Evolutionary conservation across 2,329 filamentous ascomycete species (phyloP), one percentile per base, ranked within the genome.

Genomic region (Ascochyta lentis): DNA sequence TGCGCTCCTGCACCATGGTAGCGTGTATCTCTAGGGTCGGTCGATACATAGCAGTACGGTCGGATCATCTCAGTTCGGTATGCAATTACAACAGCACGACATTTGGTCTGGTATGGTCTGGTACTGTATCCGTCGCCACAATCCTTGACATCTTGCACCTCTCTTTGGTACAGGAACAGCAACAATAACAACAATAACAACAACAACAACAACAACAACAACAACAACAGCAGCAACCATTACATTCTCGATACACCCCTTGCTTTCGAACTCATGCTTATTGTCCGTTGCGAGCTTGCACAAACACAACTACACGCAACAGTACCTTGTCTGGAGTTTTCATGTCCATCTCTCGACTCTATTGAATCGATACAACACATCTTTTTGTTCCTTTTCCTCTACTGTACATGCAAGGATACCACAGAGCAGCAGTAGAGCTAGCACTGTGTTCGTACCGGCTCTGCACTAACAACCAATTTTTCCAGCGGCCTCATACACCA

Each of bases 1-100:
- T 47, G 35, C 40, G 34, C 37, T 24, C 12, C 43, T 43, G 16
- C 38, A 44, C 31, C 47, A 42, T 40, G n/a, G 16, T 46, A 48
- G 23, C 46, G 16, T 39, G 41, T 15, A 19, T 26, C 22, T 49
- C 19, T 19, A 34, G 39, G 7, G 29, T 24, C 29, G 15, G 19
- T 24, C 24, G 13, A 23, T 24, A 40, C 41, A 42, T 35, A 39
- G 15, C 50, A 34, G 37, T 22, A 35, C 1, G 23, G 19, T 10
- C 33, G 13, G 13, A 34, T 26, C 7, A 6, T 27, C 6, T 27
- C 9, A 27, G 26, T 27, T 7, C 26, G 26, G 26, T 27, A 27
- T 27, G 26, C 26, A 27, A 27, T 27, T 27, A 27, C 7, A 29
- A 29, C 44, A 33, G 15, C 38, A 40, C 35, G 19, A 23, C n/a